These are phyloP conservation scores for Rosa multiflora DNA, from an alignment of 306 rosid species.

Conservation along the genomic window DNA sequence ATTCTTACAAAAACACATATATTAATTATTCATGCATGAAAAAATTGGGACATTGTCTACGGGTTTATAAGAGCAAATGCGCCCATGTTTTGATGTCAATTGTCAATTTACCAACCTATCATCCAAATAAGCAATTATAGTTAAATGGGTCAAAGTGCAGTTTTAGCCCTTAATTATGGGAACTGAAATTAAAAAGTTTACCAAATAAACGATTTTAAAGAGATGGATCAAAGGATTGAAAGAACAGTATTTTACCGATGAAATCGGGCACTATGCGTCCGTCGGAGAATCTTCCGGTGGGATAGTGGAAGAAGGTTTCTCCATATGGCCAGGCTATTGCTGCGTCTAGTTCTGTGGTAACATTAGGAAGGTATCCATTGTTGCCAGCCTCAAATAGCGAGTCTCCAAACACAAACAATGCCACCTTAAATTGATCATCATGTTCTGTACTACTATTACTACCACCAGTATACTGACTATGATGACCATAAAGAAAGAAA, in stretches of 20 bases:
- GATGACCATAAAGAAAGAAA: not conserved
- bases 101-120: too few relatives aligned
- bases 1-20: too few relatives aligned
- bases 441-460: not conserved
- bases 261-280: not conserved
- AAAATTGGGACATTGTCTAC: too few relatives aligned
- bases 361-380: slow-evolving; percentile 35
- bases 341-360: not conserved
- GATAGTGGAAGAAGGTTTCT: not conserved
- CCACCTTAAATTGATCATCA: not conserved
- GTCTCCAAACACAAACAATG: slow-evolving; percentile 43
- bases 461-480: not conserved
- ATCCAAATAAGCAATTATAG: not conserved
- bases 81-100: too few relatives aligned
- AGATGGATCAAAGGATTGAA: too few relatives aligned
- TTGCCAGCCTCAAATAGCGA: slow-evolving; percentile 39
- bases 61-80: too few relatives aligned
- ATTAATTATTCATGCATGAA: too few relatives aligned
- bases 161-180: too few relatives aligned
- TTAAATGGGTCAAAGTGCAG: too few relatives aligned
- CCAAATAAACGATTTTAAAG: too few relatives aligned
- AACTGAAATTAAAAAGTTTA: too few relatives aligned
- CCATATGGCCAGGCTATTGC: not conserved
- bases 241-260: not conserved
- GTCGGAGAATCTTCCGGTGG: not conserved